A percentile compares a stretch with the other conserved stretches of the same genome.
Conservation (phyloP, 371 early-diverging fungal species). For the Apophysomyces elegans region DNA sequence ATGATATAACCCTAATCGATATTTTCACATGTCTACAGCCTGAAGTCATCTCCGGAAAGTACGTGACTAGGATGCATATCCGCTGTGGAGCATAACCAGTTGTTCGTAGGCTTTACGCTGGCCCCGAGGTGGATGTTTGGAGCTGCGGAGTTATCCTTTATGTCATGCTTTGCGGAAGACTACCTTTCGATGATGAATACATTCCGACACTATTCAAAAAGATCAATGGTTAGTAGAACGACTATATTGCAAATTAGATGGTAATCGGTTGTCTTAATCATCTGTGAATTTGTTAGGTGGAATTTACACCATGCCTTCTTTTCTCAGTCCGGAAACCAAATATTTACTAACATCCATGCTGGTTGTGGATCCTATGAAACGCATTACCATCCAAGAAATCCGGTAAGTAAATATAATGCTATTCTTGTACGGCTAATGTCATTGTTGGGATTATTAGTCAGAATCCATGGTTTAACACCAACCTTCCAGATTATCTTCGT, state of each 20-base stretch:
- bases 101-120: conserved; percentile 79
- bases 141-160: conserved; percentile 98
- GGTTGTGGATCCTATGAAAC: conserved; percentile 94
- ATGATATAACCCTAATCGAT: conserved; percentile 7
- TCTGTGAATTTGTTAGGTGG: conserved; percentile 61
- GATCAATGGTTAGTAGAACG: conserved; percentile 66
- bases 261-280: background rate
- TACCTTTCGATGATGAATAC: conserved; percentile 99
- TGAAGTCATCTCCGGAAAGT: conserved; percentile 94
- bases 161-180: conserved; percentile 98
- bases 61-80: conserved; percentile 19
- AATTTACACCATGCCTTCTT: conserved; percentile 88
- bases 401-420: conserved; percentile 36
- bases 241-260: background rate
- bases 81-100: too few relatives aligned
- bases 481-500: conserved; percentile 89
- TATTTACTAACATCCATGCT: conserved; percentile 90
- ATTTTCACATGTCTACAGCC: conserved; percentile 57
- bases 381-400: conserved; percentile 91
- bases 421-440: background rate
- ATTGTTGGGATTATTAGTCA: conserved; percentile 46
- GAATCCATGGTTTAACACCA: conserved; percentile 89
- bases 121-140: conserved; percentile 99
- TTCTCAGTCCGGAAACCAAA: conserved; percentile 83
- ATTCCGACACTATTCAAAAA: conserved; percentile 95